Evolutionary conservation across 2,329 filamentous ascomycete species (phyloP), one percentile per base, ranked within the genome.

Genomic region (Aaosphaeria pasadenensis): DNA sequence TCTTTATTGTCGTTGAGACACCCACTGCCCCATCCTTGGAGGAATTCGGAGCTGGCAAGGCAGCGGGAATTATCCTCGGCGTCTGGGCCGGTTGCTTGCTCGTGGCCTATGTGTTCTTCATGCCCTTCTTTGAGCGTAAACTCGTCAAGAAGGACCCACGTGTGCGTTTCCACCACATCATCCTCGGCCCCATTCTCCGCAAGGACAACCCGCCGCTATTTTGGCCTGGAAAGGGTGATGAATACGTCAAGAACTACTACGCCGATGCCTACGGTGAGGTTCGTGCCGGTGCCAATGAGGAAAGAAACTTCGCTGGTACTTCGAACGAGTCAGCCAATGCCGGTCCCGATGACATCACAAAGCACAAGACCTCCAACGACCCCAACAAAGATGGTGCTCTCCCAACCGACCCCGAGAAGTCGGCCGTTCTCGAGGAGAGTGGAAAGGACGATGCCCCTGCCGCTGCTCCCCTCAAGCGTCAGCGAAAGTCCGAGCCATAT

Each of bases 1-100:
- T 88, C 62, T 79, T 87, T 50, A 80, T 88, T 48, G 75, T 86
- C 42, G 67, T 78, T 49, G 72, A 76, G 54, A 65, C 68, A 5
- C 74, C 72, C 7, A 62, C 57, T 11, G 61, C 59, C 4, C 59
- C 59, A 7, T 64, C 61, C 6, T 54, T 62, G 1, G 47, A 67
- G 33, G 60, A 64, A 13, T 63, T 64, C 35, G 62, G 62, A 28
- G 61, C 54, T 38, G 62, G 62, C n/a, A 63, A 62, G 4, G 60
- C 60, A 9, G 52, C 32, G 33, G 61, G 60, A 30, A 64, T 64
- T 42, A 55, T 63, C 32, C 50, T 63, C 2, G 60, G 60, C 24
- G 60, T 62, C 30, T 63, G 63, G 46, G 52, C 52, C 36, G 61
- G 59, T 13, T 48, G 55, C 24, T 47, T 64, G 4, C 7, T 44